Evolutionary conservation across 768 basidiomycete genomes (phyloP), one percentile per base, ranked within the genome.

Genomic region (Phaeolepiota aurea): DNA sequence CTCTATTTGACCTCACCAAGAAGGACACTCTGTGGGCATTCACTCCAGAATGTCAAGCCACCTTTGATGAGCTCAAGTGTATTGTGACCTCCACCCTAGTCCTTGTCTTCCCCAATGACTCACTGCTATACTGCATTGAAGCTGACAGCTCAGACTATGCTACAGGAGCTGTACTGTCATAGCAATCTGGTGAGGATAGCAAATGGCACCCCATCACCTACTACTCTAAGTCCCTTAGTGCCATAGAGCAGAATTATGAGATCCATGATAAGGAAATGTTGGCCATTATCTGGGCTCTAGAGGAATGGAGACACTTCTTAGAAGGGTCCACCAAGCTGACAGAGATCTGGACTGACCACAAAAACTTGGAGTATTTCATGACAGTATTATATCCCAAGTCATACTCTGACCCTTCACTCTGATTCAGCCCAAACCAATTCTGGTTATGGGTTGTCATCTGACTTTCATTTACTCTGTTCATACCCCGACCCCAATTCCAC

Each of bases 241-340:
- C 50, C 0, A 51, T 65, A 0, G 64, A 79, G 47, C 20, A 51
- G 1, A 77, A 76, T 48, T 76, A 77, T 44, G 54, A 70, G 11
- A 64, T 71, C 14, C 61, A 74, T 43, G 64, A 79, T 43, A 68
- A 70, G 46, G 74, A 76, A 48, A 48, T 76, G 11, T 56, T 76
- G 0, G 68, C 67, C 1, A 62, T 76, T 32, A 54, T 74, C 22
- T 33, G 40, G 12, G 19, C 40, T 18, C 42, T 45, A 37, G 30
- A 39, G 10, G 20, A 48, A 10, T 59, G 52, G 62, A 39, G 54
- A 0, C 45, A 55, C 11, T 63, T 54, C 38, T 51, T 61, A 3
- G 49, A 56, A 36, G 55, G 57, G 3, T 32, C 48, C 0, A 10
- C 16, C 0, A 2, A 20, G n/a, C 47, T 53, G 1, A 40, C 61